Percentiles rank a stretch among this genome's conserved stretches.
These are phyloP conservation scores for Dictyophora rubrovolvata DNA, from an alignment of 768 basidiomycete species.

Conservation along the genomic window DNA sequence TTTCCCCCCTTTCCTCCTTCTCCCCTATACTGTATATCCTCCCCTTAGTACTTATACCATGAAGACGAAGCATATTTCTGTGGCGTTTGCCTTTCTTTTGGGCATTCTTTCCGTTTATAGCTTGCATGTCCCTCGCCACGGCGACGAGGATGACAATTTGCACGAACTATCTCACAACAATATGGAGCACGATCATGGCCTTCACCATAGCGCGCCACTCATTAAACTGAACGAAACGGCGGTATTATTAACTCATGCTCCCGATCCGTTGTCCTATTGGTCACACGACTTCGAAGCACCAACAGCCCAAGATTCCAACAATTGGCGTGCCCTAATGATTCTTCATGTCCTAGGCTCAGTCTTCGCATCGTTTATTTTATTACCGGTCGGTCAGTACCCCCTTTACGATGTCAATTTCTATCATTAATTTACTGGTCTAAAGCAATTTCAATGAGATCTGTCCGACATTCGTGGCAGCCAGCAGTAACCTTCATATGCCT, in stretches of 20 bases:
- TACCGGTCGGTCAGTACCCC: slow-evolving; percentile 60
- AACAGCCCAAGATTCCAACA: slow-evolving; percentile 27
- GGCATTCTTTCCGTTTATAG: no score
- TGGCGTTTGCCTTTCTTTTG: no score
- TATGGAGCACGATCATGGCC: slow-evolving; percentile 30
- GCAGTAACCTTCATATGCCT: slow-evolving; percentile 57
- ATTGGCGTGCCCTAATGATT: slow-evolving; percentile 62
- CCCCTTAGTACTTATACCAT: no score
- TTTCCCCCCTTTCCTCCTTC: neutral
- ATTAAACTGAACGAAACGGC: slow-evolving; percentile 71
- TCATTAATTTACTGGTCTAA: slow-evolving; percentile 2
- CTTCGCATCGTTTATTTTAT: slow-evolving; percentile 70
- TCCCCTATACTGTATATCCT: no score
- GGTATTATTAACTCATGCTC: slow-evolving; percentile 49
- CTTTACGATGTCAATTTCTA: slow-evolving; percentile 1
- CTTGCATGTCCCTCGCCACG: no score
- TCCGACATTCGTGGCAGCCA: slow-evolving; percentile 55
- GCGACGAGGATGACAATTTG: no score
- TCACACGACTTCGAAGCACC: slow-evolving; percentile 62
- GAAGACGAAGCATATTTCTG: no score
- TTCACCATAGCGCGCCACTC: slow-evolving; percentile 29
- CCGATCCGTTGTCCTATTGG: slow-evolving; percentile 75
- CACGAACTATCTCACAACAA: no score
- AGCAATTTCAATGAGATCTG: slow-evolving; percentile 77
- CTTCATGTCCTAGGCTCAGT: slow-evolving; percentile 66